Base-by-base conservation (phyloP, 495 filamentous ascomycete species). In the Neurospora sp. region DNA sequence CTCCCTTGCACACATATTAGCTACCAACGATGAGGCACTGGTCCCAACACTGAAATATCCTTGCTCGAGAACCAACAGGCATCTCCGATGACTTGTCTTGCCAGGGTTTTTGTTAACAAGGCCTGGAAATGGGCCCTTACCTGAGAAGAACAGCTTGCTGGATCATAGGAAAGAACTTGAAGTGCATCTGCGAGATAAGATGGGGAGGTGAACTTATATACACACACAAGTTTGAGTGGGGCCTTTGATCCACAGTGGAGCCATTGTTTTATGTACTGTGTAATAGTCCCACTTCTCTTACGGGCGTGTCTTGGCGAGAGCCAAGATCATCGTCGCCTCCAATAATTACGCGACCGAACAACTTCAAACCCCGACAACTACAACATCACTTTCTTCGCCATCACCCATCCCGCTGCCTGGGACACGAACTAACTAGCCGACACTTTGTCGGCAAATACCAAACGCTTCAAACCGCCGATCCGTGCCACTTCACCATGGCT, bases 401-500 rank as follows among this genome's bases (percentile, higher is more conserved):
- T 14, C 3, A 18, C 53, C 27, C n/a, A 47, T 35, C 22, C 22
- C 53, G 0, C 27, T 18, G 53, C 53, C 27, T 65, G 53, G 53
- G 53, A 35, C 53, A 65, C 53, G 53, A 65, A 65, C 27, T 6
- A 42, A 16, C 40, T 18, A 3, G 53, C 22, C 70, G 44, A 37
- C 44, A 27, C 70, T 35, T 65, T 65, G 53, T 65, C 53, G 53
- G 53, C 27, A 18, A 14, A 65, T 18, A 12, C 8, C 5, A 3
- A 0, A 8, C 53, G 2, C 1, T 65, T 35, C 12, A 37, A 6
- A 18, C 6, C 2, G 7, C 27, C 53, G 2, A 35, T 1, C 1
- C 27, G 2, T 2, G 27, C 12, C 53, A 45, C 47, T 35, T 59
- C 47, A 71, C 47, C 53, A 85, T 85, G 83, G 82, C 79, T 47